Evolutionary conservation across 192 early-diverging fungal genomes (phyloP), one percentile per base, ranked within the genome.

Genomic region (Mortierella hygrophila): DNA sequence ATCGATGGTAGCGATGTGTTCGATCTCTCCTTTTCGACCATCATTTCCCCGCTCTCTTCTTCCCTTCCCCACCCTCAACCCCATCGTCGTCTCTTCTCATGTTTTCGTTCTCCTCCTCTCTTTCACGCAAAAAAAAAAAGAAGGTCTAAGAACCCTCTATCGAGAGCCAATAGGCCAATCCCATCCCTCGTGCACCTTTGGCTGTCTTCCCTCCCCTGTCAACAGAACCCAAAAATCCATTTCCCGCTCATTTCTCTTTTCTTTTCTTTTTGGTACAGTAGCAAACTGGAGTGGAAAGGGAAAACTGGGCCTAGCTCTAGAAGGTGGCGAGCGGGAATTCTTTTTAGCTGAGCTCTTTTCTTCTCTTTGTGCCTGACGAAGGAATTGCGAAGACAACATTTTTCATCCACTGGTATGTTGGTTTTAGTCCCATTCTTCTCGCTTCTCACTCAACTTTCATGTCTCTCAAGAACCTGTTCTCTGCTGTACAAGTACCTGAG

Each of bases 221-320:
- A 3, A 11, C 60, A 65, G 60, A 65, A 65, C 60, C 60, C 60
- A 65, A 65, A 65, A 65, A 57, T 57, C 55, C 55, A 57, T n/a
- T 57, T 65, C 60, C 60, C n/a, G n/a, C 26, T 65, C 60, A 26
- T 23, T 26, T 29, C 26, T 65, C 13, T 65, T 23, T 26, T 13
- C 11, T 65, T 13, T 65, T 65, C 0, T 13, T 15, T 46, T 55
- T 55, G 52, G 20, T n/a, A 60, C 9, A 32, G 11, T 26, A 63
- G 3, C n/a, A 26, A 26, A 13, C 9, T 63, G n/a, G 7, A 20
- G 57, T 21, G 23, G 13, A 37, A 71, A 9, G 32, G 35, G 16
- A 35, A 37, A 42, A 71, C 11, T 21, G 9, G 37, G 38, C 70
- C 60, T 65, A 29, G 38, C 70, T 42, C 35, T 21, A 46, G 44